phyloP scores from a whole-genome alignment of 495 filamentous ascomycete species.

The Jackrogersella minutella region DNA sequence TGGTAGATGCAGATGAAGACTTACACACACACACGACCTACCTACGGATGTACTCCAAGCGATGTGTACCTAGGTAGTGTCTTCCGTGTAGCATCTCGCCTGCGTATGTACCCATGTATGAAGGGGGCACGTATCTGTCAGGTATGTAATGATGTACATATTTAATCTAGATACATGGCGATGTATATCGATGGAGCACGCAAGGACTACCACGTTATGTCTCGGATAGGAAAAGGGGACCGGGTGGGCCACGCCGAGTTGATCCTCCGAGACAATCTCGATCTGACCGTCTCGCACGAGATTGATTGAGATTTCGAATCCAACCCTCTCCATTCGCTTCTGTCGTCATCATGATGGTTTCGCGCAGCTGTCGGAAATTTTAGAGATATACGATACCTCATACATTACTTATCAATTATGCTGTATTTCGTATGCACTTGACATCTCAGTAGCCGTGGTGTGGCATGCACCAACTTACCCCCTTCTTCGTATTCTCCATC shows the following conservation, averaged over 20 bases:
- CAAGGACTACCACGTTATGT: slow-evolving; percentile 40
- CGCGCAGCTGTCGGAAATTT: slow-evolving; percentile 13
- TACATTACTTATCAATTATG: slow-evolving; percentile 25
- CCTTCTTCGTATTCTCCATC: slow-evolving; percentile 7
- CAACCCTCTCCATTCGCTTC: slow-evolving; percentile 17
- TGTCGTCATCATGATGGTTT: slow-evolving; percentile 35
- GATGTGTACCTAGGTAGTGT: slow-evolving; percentile 7
- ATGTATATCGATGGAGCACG: slow-evolving; percentile 25
- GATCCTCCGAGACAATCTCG: slow-evolving; percentile 38
- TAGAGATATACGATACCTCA: slow-evolving; percentile 22
- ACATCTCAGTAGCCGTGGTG: slow-evolving; percentile 9
- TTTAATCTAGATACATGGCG: not conserved
- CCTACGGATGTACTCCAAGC: slow-evolving; percentile 4
- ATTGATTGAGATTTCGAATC: slow-evolving; percentile 36
- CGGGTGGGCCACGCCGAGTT: slow-evolving; percentile 24
- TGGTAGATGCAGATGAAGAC: slow-evolving; percentile 3
- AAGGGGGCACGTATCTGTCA: slow-evolving; percentile 17
- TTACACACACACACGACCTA: slow-evolving; percentile 12
- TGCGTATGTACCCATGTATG: slow-evolving; percentile 19
- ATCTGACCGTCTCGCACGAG: slow-evolving; percentile 32
- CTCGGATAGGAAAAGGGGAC: slow-evolving; percentile 33
- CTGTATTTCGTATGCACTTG: slow-evolving; percentile 10
- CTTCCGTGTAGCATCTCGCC: slow-evolving; percentile 4
- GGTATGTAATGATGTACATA: slow-evolving; percentile 13
- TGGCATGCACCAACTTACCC: not conserved